phyloP scores from a whole-genome alignment of 257 asterid species.

The Verbena officinalis region DNA sequence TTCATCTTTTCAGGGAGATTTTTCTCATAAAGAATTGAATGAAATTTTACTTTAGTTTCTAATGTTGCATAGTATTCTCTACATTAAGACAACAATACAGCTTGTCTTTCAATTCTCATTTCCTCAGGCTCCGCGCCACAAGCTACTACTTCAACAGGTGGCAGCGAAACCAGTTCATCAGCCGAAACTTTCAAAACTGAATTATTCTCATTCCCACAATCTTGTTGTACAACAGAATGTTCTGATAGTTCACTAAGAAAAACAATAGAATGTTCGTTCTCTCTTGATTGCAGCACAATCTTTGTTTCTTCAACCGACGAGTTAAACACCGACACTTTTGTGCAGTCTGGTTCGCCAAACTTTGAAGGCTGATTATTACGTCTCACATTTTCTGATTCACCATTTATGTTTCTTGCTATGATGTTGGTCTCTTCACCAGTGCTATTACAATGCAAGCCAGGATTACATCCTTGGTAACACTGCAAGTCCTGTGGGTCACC shows the following conservation, averaged over 20 bases:
- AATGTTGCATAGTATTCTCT: slow-evolving; percentile 5
- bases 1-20: not conserved
- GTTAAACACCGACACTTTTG: slow-evolving; percentile 3
- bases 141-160: slow-evolving; percentile 36
- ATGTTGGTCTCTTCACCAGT: slow-evolving; percentile 1
- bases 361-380: slow-evolving; percentile 12
- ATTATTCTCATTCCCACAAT: slow-evolving; percentile 25
- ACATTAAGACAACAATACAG: slow-evolving; percentile 21
- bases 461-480: not conserved
- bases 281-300: slow-evolving; percentile 18
- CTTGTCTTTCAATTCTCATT: slow-evolving; percentile 31
- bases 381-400: slow-evolving; percentile 20
- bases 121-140: slow-evolving; percentile 35
- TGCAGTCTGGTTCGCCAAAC: slow-evolving; percentile 19
- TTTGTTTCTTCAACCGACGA: slow-evolving; percentile 23
- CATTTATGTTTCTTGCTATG: not conserved
- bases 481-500: slow-evolving; percentile 25
- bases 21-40: slow-evolving; percentile 16
- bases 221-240: slow-evolving; percentile 25
- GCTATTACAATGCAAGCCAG: slow-evolving; percentile 29
- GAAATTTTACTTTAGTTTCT: not conserved
- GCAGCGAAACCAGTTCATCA: slow-evolving; percentile 18
- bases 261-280: slow-evolving; percentile 18
- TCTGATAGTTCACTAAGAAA: slow-evolving; percentile 22
- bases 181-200: slow-evolving; percentile 19